These are phyloP conservation scores for Neurospora sp. DNA, from an alignment of 495 filamentous ascomycete genomes.

Conservation along the genomic window DNA sequence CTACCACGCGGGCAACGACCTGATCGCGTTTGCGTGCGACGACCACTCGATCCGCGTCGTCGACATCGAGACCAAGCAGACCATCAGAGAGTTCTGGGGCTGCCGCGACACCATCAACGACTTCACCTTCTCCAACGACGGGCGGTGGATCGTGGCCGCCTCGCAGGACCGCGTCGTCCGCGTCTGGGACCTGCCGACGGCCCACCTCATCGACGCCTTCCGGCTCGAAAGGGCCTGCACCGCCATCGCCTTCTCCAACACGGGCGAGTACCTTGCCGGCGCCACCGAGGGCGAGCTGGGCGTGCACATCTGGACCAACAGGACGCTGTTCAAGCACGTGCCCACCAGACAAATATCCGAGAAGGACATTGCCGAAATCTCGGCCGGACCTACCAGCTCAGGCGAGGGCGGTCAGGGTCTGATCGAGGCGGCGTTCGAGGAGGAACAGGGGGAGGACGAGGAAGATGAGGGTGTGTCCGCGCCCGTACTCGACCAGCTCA, in stretches of 20 bases:
- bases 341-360: slow-evolving; percentile 74
- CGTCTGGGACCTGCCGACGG: slow-evolving; percentile 92
- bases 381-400: slow-evolving; percentile 56
- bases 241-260: slow-evolving; percentile 74
- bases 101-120: slow-evolving; percentile 72
- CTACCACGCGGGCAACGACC: slow-evolving; percentile 69
- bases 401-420: slow-evolving; percentile 65
- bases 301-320: slow-evolving; percentile 89
- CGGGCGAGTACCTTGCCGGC: slow-evolving; percentile 87
- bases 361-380: slow-evolving; percentile 51
- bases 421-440: slow-evolving; percentile 58
- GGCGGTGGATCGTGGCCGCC: slow-evolving; percentile 84
- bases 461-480: slow-evolving; percentile 37
- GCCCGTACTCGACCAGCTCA: slow-evolving; percentile 62
- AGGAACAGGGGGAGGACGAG: slow-evolving; percentile 28
- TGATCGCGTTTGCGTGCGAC: slow-evolving; percentile 83
- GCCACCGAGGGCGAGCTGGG: slow-evolving; percentile 77
- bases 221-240: slow-evolving; percentile 64
- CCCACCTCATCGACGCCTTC: slow-evolving; percentile 87
- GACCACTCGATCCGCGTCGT: slow-evolving; percentile 81
- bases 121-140: slow-evolving; percentile 86
- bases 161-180: slow-evolving; percentile 74
- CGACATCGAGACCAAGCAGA: slow-evolving; percentile 79
- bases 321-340: slow-evolving; percentile 76
- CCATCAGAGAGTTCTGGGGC: slow-evolving; percentile 89